Base-by-base conservation (phyloP, 1,139 yeast genomes). In the Pichia norvegensis region DNA sequence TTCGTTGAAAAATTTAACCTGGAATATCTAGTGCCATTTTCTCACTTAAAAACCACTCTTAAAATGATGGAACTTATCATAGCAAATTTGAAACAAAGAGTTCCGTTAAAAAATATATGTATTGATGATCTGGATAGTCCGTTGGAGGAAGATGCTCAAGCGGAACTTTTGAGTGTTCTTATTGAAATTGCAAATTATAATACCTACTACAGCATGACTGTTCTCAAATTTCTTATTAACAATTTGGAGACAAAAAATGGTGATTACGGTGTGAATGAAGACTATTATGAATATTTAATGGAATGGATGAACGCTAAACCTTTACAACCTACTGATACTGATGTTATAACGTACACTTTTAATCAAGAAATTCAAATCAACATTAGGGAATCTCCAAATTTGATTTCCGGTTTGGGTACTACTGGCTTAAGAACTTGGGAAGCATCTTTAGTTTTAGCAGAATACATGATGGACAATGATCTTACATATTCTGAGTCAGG, bases 361-460 rank as follows among this genome's bases (percentile, higher is more conserved):
- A 27, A 29, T 7, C 4, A 43, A 2, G 59, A 56, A 0, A 43
- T 56, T 1, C 60, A 61, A 5, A 67, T 82, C 1, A 57, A 62
- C 4, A 74, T 83, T 4, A 66, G 66, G 46, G 94, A 85, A 57
- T 70, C 76, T 0, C 94, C 90, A 0, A 68, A 72, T 47, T 52
- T 85, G 42, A 76, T 86, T 11, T 75, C 86, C 17, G 87, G 87
- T 0, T 61, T 67, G 29, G 95, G 94, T 8, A 83, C 95, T 1
- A 90, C 97, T 0, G 97, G 97, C 0, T 67, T 79, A 48, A 68
- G 97, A 39, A 90, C 97, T 0, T 90, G 97, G 97, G 97, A 87
- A 60, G 97, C 96, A 1, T 85, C 95, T 0, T 55, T 85, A n/a
- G 86, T 70, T 48, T 65, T 88, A 17, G 66, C 81, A 9, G 70